Conservation (phyloP, 1,284 basidiomycete genomes). For the Kalmanozyma brasiliensis region DNA sequence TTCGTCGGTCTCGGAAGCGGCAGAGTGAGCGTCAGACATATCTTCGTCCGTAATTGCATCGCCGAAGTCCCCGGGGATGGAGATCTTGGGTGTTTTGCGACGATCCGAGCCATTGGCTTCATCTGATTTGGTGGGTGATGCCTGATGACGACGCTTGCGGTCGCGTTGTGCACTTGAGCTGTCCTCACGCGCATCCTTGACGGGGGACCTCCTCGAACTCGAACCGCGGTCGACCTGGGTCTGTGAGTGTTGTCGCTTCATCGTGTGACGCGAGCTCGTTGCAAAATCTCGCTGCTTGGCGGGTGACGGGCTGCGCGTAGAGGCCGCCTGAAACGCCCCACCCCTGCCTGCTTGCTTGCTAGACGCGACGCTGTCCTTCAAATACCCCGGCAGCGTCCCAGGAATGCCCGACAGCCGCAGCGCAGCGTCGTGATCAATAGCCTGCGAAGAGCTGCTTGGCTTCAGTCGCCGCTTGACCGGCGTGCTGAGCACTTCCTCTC, state of each 20-base stretch:
- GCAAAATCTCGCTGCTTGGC: conserved; percentile 9
- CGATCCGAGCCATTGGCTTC: neutral
- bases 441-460: conserved; percentile 5
- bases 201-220: neutral
- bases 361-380: conserved; percentile 10
- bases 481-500: conserved; percentile 15
- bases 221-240: neutral
- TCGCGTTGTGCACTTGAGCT: conserved; percentile 10
- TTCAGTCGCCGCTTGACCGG: conserved; percentile 17
- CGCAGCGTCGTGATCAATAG: conserved; percentile 31
- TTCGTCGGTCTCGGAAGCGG: neutral
- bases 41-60: conserved; percentile 17
- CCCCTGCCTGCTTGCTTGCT: neutral
- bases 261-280: conserved; percentile 8
- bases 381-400: conserved; percentile 38
- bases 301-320: conserved; percentile 14
- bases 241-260: conserved; percentile 10
- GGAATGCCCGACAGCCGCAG: conserved; percentile 38
- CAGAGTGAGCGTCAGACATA: conserved; percentile 23
- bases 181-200: neutral
- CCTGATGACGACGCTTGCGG: conserved; percentile 16
- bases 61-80: conserved; percentile 23
- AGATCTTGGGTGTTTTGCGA: conserved; percentile 11
- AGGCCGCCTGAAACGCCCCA: too few relatives aligned
- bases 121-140: conserved; percentile 17